A percentile compares a stretch with the other conserved stretches of the same genome.
Conservation (phyloP, 192 early-diverging fungal genomes). For the Polychytrium aggregatum region DNA sequence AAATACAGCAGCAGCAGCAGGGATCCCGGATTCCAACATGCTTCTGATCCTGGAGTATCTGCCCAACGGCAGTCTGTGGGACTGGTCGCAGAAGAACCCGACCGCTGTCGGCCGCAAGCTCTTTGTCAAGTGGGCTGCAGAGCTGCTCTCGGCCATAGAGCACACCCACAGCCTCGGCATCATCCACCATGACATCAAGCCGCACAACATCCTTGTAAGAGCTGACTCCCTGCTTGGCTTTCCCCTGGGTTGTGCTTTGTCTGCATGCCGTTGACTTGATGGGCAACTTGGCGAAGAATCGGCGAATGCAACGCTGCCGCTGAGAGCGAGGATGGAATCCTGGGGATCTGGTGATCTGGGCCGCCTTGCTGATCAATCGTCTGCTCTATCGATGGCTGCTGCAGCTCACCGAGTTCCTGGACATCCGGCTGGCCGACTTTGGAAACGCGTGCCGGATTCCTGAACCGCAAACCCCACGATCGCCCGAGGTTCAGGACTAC, state of each 20-base stretch:
- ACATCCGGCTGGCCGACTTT: constrained; percentile 38
- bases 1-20: too few relatives aligned
- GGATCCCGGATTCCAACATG: too few relatives aligned
- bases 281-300: too few relatives aligned
- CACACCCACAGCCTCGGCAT: constrained; percentile 36
- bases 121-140: constrained; percentile 38
- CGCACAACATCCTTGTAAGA: constrained; percentile 44
- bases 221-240: background rate
- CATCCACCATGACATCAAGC: constrained; percentile 50
- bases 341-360: too few relatives aligned
- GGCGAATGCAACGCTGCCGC: too few relatives aligned
- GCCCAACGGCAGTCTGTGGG: constrained; percentile 37
- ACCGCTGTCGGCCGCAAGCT: constrained; percentile 25
- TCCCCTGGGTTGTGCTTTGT: background rate
- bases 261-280: too few relatives aligned
- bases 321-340: too few relatives aligned
- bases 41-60: constrained; percentile 35
- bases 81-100: constrained; percentile 21
- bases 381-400: too few relatives aligned
- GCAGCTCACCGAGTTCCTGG: constrained; percentile 29
- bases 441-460: constrained; percentile 41
- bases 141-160: constrained; percentile 32
- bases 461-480: constrained; percentile 9
- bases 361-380: too few relatives aligned
- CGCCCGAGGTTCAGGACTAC: background rate